These are phyloP conservation scores for Pythium plurisporium DNA, from an alignment of 352 stramenopile genomes.

Conservation along the genomic window DNA sequence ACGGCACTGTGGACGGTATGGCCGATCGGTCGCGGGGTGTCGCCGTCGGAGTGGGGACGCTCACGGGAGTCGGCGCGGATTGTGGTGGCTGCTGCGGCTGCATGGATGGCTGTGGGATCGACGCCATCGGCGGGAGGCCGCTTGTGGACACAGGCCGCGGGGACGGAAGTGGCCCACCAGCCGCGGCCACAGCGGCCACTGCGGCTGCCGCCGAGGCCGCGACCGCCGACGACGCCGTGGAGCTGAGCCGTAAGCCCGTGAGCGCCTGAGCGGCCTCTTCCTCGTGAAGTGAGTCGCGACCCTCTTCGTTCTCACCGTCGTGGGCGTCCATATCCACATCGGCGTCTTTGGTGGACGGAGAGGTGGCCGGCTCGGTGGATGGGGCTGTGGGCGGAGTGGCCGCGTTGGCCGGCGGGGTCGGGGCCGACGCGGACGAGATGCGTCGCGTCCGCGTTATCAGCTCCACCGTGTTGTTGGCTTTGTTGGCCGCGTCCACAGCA, in stretches of 20 bases:
- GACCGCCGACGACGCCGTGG: constrained; percentile 12
- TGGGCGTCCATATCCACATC: constrained; percentile 14
- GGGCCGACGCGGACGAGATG: constrained; percentile 17
- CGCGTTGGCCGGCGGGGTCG: neutral
- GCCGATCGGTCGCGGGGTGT: constrained; percentile 15
- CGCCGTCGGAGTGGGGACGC: neutral
- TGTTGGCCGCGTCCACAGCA: constrained; percentile 20
- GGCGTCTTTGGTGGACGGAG: neutral
- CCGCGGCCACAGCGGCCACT: constrained; percentile 12
- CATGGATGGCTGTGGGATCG: neutral
- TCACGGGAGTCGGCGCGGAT: neutral
- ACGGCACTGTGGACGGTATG: constrained; percentile 17
- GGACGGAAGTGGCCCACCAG: constrained; percentile 5
- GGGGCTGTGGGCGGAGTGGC: too few relatives aligned
- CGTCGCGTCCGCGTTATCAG: constrained; percentile 25
- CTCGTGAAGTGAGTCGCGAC: constrained; percentile 42
- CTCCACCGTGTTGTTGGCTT: constrained; percentile 9
- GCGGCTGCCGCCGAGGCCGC: constrained; percentile 15
- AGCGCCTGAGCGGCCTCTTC: constrained; percentile 65
- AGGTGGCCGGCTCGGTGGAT: too few relatives aligned
- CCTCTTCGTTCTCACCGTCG: neutral
- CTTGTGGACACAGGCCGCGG: constrained; percentile 4
- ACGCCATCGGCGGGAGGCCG: constrained; percentile 1
- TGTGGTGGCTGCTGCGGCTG: neutral
- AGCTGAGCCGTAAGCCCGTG: constrained; percentile 49